Base-by-base conservation (phyloP, 2,329 filamentous ascomycete genomes). In the Colletotrichum spaethianum region DNA sequence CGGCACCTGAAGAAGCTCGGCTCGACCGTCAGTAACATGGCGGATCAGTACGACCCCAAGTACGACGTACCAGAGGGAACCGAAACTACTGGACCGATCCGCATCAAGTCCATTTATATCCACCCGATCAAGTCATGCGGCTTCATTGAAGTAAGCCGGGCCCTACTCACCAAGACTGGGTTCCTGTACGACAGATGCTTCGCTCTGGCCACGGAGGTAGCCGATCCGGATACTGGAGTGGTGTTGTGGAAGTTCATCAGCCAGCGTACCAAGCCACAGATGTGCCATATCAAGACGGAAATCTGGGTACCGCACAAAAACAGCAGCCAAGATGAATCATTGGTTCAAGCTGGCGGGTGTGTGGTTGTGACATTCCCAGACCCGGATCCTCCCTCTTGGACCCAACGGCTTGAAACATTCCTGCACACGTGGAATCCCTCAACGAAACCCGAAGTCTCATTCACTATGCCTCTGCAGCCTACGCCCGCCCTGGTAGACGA, bases 51-150 rank as follows among this genome's bases (percentile, higher is more conserved):
- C 6, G 70, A 77, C 14, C 2, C 56, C 18, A 68, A 67, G 9
- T 78, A 75, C 18, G 73, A 70, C 0, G 7, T 55, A 0, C 72
- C 74, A 0, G 73, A 74, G 46, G 63, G 23, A 3, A 50, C n/a
- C 1, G 5, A 56, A 3, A 57, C n/a, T 5, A 9, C 40, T 0
- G 46, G 70, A 1, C 65, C 78, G 0, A 73, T 77, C 1, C 71
- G 68, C 2, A 72, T 79, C 72, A 79, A 79, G 31, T 78, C 78
- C 4, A 69, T 79, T 0, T 77, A 76, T 4, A 70, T 79, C 5
- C 77, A 79, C 14, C 78, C 78, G 0, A 72, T 79, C 60, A 79
- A 79, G 44, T 79, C 78, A 0, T 79, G 77, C 50, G 76, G 69
- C 1, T 76, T 77, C 0, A 63, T 79, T 6, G 78, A 79, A 36